phyloP scores from a whole-genome alignment of 768 basidiomycete genomes.

The Amanita phalloides region DNA sequence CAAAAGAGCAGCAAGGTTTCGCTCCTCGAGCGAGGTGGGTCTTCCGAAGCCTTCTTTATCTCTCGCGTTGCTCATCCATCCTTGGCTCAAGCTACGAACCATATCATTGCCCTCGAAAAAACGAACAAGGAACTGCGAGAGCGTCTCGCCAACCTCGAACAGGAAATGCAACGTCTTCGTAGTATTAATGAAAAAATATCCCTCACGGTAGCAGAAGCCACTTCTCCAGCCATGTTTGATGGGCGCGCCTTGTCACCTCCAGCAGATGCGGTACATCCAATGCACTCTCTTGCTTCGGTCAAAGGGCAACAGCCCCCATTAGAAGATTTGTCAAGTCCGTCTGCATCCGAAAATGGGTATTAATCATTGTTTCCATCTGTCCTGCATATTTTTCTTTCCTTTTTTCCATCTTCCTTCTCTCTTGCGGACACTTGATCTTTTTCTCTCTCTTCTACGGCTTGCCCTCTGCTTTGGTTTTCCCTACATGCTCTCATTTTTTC shows the following conservation, averaged over 20 bases:
- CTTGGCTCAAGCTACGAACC: conserved; percentile 53
- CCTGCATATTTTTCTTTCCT: conserved; percentile 11
- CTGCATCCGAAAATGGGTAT: conserved; percentile 38
- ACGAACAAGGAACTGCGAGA: conserved; percentile 61
- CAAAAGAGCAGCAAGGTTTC: conserved; percentile 91
- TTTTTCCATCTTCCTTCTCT: conserved; percentile 17
- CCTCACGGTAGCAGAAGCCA: conserved; percentile 44
- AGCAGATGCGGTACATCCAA: conserved; percentile 37
- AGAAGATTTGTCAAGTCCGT: conserved; percentile 46
- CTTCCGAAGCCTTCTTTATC: conserved; percentile 3
- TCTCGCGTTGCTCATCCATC: conserved; percentile 7
- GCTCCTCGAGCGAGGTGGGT: conserved; percentile 74
- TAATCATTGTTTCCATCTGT: conserved; percentile 21
- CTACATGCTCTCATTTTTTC: conserved; percentile 1
- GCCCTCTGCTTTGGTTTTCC: conserved; percentile 14
- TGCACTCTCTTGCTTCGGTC: conserved; percentile 42
- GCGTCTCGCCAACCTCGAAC: conserved; percentile 54
- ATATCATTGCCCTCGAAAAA: conserved; percentile 65
- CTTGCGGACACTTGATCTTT: conserved; percentile 10
- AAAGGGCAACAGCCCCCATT: conserved; percentile 51
- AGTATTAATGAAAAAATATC: conserved; percentile 79
- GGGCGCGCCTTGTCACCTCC: conserved; percentile 57
- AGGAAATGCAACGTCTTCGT: conserved; percentile 61
- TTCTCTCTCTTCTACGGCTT: conserved; percentile 10
- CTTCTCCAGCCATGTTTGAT: conserved; percentile 41